These are phyloP conservation scores for Lolium perenne DNA, from an alignment of 176 grass and related monocot genomes.

Conservation along the genomic window DNA sequence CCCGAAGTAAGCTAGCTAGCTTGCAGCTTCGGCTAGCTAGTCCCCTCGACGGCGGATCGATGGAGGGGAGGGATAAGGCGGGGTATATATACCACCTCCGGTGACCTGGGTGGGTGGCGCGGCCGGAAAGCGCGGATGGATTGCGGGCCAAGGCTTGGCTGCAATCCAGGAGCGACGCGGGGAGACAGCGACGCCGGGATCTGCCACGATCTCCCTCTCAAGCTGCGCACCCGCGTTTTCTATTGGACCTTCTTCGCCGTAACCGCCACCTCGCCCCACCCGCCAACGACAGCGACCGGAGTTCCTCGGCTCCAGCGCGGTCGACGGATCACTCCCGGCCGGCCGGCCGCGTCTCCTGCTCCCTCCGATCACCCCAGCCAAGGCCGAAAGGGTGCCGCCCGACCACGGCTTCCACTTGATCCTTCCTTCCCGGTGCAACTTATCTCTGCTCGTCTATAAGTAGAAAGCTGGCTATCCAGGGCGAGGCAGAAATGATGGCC, in stretches of 20 bases:
- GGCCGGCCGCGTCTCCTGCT: conserved; percentile 20
- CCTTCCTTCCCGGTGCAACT: neutral
- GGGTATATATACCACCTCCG: conserved; percentile 40
- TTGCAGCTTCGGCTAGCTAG: neutral
- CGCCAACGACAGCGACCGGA: conserved; percentile 70
- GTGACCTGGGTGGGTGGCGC: conserved; percentile 41
- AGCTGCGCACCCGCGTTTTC: conserved; percentile 44
- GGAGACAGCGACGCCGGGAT: conserved; percentile 61
- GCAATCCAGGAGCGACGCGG: conserved; percentile 64
- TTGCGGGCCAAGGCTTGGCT: conserved; percentile 79
- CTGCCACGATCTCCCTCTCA: conserved; percentile 47
- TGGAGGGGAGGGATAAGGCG: conserved; percentile 18
- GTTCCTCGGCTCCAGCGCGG: neutral
- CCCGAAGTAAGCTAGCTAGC: neutral
- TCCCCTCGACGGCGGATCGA: neutral
- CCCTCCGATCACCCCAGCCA: conserved; percentile 1
- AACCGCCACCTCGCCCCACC: conserved; percentile 82
- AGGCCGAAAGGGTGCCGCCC: neutral
- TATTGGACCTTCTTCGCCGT: conserved; percentile 76
- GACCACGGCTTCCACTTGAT: neutral
- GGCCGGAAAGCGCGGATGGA: conserved; percentile 72
- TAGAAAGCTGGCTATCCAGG: neutral
- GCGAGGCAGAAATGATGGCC: conserved; percentile 38
- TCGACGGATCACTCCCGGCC: neutral
- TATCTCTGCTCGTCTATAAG: conserved; percentile 2